Percentiles rank a stretch among this genome's conserved stretches.
phyloP scores from a whole-genome alignment of 2,329 filamentous ascomycete genomes.

The Eutypa lata region DNA sequence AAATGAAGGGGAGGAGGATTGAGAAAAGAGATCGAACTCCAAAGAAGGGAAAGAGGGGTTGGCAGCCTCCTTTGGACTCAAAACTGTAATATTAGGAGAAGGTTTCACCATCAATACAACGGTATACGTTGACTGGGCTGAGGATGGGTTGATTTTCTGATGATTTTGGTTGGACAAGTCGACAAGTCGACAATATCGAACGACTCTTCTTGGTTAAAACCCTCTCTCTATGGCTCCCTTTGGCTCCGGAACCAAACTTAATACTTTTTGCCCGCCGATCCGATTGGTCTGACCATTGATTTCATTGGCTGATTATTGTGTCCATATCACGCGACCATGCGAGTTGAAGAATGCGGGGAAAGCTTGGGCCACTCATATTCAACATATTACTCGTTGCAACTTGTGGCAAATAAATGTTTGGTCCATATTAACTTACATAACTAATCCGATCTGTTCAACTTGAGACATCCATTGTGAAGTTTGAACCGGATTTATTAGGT shows the following conservation, averaged over 20 bases:
- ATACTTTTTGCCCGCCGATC: not conserved
- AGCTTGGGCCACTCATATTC: not conserved
- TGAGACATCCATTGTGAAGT: too few relatives aligned
- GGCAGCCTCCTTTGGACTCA: not conserved
- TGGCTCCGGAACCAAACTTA: too few relatives aligned
- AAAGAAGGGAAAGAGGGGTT: not conserved
- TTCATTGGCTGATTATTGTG: not conserved
- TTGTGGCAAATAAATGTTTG: too few relatives aligned
- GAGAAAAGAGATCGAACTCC: not conserved
- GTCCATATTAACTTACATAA: too few relatives aligned
- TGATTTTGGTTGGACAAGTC: not conserved
- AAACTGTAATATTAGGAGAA: not conserved
- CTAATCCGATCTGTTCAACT: too few relatives aligned
- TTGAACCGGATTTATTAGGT: too few relatives aligned
- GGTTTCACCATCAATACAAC: not conserved
- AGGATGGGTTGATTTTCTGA: not conserved
- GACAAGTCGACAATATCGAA: not conserved
- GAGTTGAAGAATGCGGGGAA: not conserved
- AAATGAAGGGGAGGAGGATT: not conserved
- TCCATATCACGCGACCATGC: not conserved
- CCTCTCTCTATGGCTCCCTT: too few relatives aligned
- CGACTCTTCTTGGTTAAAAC: not conserved
- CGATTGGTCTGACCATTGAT: not conserved
- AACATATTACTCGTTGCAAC: too few relatives aligned
- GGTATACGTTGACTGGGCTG: not conserved